Base-by-base conservation (phyloP, 352 stramenopile species). In the Phytophthora brassicae region DNA sequence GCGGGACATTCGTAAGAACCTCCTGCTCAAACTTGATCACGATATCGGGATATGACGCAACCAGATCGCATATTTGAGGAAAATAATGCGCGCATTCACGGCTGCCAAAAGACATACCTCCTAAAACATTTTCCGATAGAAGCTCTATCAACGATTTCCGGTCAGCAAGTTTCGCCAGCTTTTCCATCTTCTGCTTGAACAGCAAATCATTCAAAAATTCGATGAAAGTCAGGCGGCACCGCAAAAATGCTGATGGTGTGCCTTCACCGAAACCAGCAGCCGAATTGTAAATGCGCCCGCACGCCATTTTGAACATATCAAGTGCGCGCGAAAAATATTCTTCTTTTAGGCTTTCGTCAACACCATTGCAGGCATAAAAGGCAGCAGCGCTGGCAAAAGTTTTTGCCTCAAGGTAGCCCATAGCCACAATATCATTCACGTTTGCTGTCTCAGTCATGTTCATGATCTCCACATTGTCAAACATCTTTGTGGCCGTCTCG, bases 401-500 rank as follows among this genome's bases (percentile, higher is more conserved):
- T 22, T 78, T 82, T 0, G 81, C 85, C 45, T 94, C 83, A 3
- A 92, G 67, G 23, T 78, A 74, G 13, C 68, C 63, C 61, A 94
- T 85, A 7, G 75, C 72, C 1, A 84, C 69, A 48, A 77, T 71
- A 39, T 90, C 78, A 2, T 48, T 70, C 14, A 49, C 29, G 29
- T 58, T 31, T 28, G 87, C 59, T 41, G 45, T 81, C 45, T 89
- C 75, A 58, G 90, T 77, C 47, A 92, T 69, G 5, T 78, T 77
- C 36, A 90, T 63, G 41, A 94, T 84, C 49, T 94, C 85, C 16
- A 76, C 60, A 43, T 92, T 94, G 49, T 92, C 83, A 53, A 94
- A 94, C 75, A 92, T 85, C 33, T 87, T 86, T 16, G 79, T 88
- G 19, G 84, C 72, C 1, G 85, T 86, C 35, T 88, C 72, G 45